These are phyloP conservation scores for Fragilariopsis cylindrus DNA, from an alignment of 108 stramenopile species.

Conservation along the genomic window DNA sequence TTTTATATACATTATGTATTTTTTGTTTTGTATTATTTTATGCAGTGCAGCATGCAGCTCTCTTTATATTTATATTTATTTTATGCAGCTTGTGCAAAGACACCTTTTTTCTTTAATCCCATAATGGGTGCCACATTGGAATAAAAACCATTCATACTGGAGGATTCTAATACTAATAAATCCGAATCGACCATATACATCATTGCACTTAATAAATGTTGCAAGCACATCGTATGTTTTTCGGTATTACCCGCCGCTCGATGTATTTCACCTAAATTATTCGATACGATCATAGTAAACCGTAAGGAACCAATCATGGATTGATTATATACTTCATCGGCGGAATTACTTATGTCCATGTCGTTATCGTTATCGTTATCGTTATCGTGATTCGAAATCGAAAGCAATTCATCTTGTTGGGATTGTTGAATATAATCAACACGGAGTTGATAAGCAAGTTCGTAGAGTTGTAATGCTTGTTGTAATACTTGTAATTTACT, in stretches of 20 bases:
- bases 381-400: neutral
- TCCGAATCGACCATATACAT: slow-evolving; percentile 39
- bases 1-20: too few species aligned
- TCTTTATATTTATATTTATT: neutral
- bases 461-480: slow-evolving; percentile 23
- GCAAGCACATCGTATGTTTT: slow-evolving; percentile 24
- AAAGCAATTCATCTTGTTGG: neutral
- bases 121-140: slow-evolving; percentile 2
- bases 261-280: slow-evolving; percentile 37
- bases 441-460: slow-evolving; percentile 29
- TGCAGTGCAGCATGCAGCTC: too few species aligned
- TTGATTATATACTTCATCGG: too few species aligned
- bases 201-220: slow-evolving; percentile 33
- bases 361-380: neutral
- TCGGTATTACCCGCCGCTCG: neutral
- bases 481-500: neutral
- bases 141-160: slow-evolving; percentile 4
- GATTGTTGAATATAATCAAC: neutral
- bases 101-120: neutral
- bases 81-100: slow-evolving; percentile 1
- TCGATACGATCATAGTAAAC: slow-evolving; percentile 35
- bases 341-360: too few species aligned
- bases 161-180: neutral
- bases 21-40: too few species aligned
- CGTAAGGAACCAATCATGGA: slow-evolving; percentile 11